phyloP scores from a whole-genome alignment of 2,329 filamentous ascomycete species.

The Metarhizium rileyi region DNA sequence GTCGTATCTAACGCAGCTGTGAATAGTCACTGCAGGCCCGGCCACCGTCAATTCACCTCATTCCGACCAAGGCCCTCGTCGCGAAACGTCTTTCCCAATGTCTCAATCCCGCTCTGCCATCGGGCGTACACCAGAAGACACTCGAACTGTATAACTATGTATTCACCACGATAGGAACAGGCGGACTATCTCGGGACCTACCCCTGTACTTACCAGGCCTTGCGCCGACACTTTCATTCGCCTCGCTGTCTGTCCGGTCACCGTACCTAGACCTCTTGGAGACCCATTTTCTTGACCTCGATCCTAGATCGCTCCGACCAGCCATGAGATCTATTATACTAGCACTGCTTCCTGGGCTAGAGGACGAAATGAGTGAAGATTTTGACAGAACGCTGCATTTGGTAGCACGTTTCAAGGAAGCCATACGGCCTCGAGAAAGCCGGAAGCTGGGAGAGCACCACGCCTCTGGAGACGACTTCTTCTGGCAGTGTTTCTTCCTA shows the following conservation, averaged over 20 bases:
- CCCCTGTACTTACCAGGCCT: conserved; percentile 84
- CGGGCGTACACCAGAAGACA: conserved; percentile 94
- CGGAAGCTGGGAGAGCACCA: conserved; percentile 41
- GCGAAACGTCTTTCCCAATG: conserved; percentile 92
- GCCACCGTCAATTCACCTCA: conserved; percentile 56
- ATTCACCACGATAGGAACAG: conserved; percentile 74
- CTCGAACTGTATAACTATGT: conserved; percentile 89
- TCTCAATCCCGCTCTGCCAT: conserved; percentile 83
- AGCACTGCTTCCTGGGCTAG: conserved; percentile 79
- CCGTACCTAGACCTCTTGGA: conserved; percentile 80
- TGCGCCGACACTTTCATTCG: conserved; percentile 83
- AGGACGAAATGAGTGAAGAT: conserved; percentile 95
- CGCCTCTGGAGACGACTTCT: conserved; percentile 68
- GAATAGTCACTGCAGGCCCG: conserved; percentile 76
- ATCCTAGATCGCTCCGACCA: conserved; percentile 64
- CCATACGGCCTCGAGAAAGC: conserved; percentile 46
- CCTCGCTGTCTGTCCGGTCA: conserved; percentile 81
- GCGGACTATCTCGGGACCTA: conserved; percentile 72
- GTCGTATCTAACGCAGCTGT: conserved; percentile 2
- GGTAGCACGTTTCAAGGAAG: conserved; percentile 65
- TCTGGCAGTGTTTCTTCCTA: conserved; percentile 97
- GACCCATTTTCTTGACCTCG: conserved; percentile 63
- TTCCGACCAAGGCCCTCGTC: conserved; percentile 75
- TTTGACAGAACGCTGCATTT: conserved; percentile 81
- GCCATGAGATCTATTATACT: conserved; percentile 86